A percentile compares a stretch with the other conserved stretches of the same genome.
These are phyloP conservation scores for Stachybotrys echinatus DNA, from an alignment of 2,329 filamentous ascomycete genomes.

Conservation along the genomic window DNA sequence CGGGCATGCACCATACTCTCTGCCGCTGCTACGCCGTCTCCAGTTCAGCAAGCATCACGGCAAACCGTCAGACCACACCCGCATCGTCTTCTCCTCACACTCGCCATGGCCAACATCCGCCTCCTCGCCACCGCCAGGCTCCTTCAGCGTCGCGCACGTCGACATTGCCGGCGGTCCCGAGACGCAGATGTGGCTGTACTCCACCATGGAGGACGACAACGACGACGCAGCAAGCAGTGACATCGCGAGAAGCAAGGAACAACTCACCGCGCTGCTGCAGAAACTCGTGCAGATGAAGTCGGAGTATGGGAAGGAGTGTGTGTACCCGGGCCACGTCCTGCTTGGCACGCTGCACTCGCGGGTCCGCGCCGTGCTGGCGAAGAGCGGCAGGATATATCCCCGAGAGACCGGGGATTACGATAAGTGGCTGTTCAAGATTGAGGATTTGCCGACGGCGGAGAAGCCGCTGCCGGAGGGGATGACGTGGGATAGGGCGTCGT, in stretches of 20 bases:
- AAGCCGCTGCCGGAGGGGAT: slow-evolving; percentile 39
- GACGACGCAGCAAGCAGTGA: not conserved
- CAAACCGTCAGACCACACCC: slow-evolving; percentile 36
- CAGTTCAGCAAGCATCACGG: slow-evolving; percentile 46
- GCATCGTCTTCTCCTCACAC: slow-evolving; percentile 31
- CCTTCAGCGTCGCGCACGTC: slow-evolving; percentile 54
- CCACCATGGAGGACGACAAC: slow-evolving; percentile 36
- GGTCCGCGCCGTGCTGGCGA: slow-evolving; percentile 16
- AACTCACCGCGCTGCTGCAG: slow-evolving; percentile 25
- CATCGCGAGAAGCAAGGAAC: slow-evolving; percentile 22
- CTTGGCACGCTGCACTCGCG: slow-evolving; percentile 26
- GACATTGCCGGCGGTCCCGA: slow-evolving; percentile 57
- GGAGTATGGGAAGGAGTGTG: slow-evolving; percentile 11
- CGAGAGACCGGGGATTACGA: slow-evolving; percentile 30
- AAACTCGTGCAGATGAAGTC: slow-evolving; percentile 20
- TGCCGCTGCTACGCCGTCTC: slow-evolving; percentile 58
- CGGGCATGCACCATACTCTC: slow-evolving; percentile 48
- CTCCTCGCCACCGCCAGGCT: not conserved
- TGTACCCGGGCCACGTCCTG: slow-evolving; percentile 25
- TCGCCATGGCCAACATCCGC: not conserved
- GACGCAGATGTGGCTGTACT: slow-evolving; percentile 62
- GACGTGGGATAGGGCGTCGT: slow-evolving; percentile 46
- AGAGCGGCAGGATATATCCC: slow-evolving; percentile 17
- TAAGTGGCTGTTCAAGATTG: slow-evolving; percentile 54
- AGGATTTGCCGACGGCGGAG: slow-evolving; percentile 32